Percentiles rank a stretch among this genome's conserved stretches.
Evolutionary conservation across 2,329 filamentous ascomycete species (phyloP).

Genomic region (Cordyceps pruinosa): DNA sequence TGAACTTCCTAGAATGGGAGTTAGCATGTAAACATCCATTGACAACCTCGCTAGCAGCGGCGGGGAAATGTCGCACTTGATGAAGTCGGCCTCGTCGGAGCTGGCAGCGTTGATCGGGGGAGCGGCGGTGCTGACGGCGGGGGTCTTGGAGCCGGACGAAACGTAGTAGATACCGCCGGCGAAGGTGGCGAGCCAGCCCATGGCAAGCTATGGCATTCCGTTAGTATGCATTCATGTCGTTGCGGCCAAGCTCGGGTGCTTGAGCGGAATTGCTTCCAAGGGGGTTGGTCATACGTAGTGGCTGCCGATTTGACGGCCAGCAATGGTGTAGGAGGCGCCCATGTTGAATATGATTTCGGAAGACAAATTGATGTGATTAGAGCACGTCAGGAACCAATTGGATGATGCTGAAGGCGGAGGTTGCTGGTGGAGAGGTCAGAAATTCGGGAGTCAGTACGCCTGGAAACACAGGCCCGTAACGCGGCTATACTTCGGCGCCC

Average conservation of each 20-base stretch:
- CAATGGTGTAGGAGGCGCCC: conserved; percentile 44
- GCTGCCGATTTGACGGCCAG: conserved; percentile 54
- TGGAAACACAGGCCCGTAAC: conserved; percentile 27
- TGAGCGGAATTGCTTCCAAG: conserved; percentile 1
- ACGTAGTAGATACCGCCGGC: conserved; percentile 43
- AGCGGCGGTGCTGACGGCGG: conserved; percentile 34
- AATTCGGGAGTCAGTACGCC: conserved; percentile 20
- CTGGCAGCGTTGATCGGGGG: conserved; percentile 57
- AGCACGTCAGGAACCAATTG: conserved; percentile 16
- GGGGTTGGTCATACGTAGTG: conserved; percentile 45
- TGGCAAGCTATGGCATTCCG: conserved; percentile 41
- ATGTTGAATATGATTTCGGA: conserved; percentile 19
- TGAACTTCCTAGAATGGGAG: conserved; percentile 29
- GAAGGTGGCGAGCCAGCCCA: conserved; percentile 46
- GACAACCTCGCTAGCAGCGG: not conserved
- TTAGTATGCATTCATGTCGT: conserved; percentile 19
- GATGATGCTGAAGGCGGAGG: conserved; percentile 8
- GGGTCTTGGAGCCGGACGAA: conserved; percentile 37
- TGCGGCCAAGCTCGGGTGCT: not conserved
- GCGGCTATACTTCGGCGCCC: conserved; percentile 10
- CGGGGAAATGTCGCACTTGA: conserved; percentile 43
- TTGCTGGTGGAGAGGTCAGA: conserved; percentile 12
- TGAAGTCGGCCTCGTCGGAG: conserved; percentile 58
- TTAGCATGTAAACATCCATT: conserved; percentile 18
- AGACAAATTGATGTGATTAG: conserved; percentile 23